A percentile compares a stretch with the other conserved stretches of the same genome.
Conservation (phyloP, 2,329 filamentous ascomycete species). For the Fusarium succisae region DNA sequence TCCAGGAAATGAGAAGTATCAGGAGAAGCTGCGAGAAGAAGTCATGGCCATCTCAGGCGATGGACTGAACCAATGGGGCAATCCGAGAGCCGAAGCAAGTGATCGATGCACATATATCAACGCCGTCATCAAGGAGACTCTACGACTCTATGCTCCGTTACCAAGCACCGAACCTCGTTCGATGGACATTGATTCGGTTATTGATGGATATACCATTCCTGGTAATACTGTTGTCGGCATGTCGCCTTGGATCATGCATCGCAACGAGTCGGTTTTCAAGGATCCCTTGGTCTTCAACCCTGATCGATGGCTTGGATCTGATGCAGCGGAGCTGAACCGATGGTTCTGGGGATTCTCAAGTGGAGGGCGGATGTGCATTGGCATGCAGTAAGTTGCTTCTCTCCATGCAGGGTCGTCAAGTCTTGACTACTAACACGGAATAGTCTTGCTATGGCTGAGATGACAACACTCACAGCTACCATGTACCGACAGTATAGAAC, state of each 20-base stretch:
- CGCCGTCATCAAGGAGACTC: slow-evolving; percentile 60
- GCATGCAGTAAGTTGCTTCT: slow-evolving; percentile 35
- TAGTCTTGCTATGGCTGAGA: slow-evolving; percentile 37
- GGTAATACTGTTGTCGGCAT: slow-evolving; percentile 41
- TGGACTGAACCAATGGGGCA: slow-evolving; percentile 28
- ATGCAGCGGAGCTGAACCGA: slow-evolving; percentile 28
- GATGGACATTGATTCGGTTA: slow-evolving; percentile 6
- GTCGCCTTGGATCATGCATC: slow-evolving; percentile 41
- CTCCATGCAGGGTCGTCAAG: accelerated
- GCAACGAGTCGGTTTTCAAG: slow-evolving; percentile 38
- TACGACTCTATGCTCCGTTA: slow-evolving; percentile 60
- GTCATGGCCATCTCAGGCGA: slow-evolving; percentile 44
- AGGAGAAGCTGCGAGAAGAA: slow-evolving; percentile 56
- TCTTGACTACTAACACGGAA: accelerated
- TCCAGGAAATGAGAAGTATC: slow-evolving; percentile 52
- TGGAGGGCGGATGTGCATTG: slow-evolving; percentile 38
- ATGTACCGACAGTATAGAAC: slow-evolving; percentile 34
- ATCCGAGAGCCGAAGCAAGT: slow-evolving; percentile 47
- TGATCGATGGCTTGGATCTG: slow-evolving; percentile 39
- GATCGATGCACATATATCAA: slow-evolving; percentile 56
- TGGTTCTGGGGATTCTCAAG: slow-evolving; percentile 42
- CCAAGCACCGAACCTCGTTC: slow-evolving; percentile 61
- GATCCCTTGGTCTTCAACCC: slow-evolving; percentile 40
- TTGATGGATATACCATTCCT: slow-evolving; percentile 41
- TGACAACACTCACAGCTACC: slow-evolving; percentile 29